These are phyloP conservation scores for Penicillium roqueforti DNA, from an alignment of 495 filamentous ascomycete genomes.

Conservation along the genomic window DNA sequence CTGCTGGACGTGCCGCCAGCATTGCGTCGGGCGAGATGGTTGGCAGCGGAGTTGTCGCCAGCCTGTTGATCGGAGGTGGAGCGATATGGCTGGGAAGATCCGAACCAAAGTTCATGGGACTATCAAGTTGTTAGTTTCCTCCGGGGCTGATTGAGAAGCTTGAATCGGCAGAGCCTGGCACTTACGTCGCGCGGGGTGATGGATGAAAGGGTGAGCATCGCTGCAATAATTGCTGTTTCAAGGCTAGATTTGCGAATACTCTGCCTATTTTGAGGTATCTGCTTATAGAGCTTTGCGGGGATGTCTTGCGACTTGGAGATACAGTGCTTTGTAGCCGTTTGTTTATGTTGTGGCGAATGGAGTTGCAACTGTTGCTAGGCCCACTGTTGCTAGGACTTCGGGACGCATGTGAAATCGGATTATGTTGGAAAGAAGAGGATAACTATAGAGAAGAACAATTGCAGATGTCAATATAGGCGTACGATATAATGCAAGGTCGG, in stretches of 20 bases:
- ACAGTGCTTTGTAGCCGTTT: neutral
- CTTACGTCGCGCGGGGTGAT: constrained; percentile 69
- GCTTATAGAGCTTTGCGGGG: neutral
- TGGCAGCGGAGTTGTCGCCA: constrained; percentile 13
- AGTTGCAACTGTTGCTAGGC: neutral
- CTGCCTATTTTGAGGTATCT: neutral
- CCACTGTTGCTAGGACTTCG: neutral
- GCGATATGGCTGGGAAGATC: constrained; percentile 45
- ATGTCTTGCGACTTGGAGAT: neutral
- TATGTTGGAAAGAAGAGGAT: neutral
- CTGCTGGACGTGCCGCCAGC: constrained; percentile 15
- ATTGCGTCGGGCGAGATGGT: constrained; percentile 32
- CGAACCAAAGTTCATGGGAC: constrained; percentile 71
- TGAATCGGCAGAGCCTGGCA: neutral
- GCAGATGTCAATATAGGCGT: neutral
- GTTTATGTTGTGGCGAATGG: neutral
- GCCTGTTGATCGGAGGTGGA: constrained; percentile 28
- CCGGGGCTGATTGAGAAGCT: neutral
- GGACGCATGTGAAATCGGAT: neutral
- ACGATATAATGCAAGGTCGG: neutral
- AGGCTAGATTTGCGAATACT: neutral
- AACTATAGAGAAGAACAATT: neutral
- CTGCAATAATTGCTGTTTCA: constrained; percentile 17
- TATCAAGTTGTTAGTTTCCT: constrained; percentile 24
- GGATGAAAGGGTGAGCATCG: constrained; percentile 67